phyloP scores from a whole-genome alignment of 495 filamentous ascomycete genomes.

The Lindgomyces ingoldianus region DNA sequence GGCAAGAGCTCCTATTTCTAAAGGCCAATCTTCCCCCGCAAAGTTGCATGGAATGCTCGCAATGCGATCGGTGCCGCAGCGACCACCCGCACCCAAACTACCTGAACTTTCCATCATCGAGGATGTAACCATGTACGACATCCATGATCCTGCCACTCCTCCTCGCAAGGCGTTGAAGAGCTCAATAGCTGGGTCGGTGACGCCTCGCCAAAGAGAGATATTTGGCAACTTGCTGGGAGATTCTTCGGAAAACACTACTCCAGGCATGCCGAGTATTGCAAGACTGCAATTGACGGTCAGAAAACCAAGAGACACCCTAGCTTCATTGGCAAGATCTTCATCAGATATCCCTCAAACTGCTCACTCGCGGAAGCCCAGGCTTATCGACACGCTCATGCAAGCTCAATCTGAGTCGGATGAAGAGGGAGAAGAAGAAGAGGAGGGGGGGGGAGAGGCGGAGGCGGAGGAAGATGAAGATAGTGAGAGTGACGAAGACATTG shows the following conservation, averaged over 20 bases:
- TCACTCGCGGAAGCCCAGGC: constrained; percentile 24
- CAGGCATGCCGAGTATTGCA: constrained; percentile 36
- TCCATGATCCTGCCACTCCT: constrained; percentile 14
- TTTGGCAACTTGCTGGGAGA: constrained; percentile 40
- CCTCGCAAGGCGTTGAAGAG: background rate
- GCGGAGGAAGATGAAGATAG: too few relatives aligned
- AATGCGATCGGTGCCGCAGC: constrained; percentile 20
- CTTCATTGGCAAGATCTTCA: constrained; percentile 31
- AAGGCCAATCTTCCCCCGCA: constrained; percentile 40
- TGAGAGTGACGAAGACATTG: constrained; percentile 29
- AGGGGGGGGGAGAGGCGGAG: too few relatives aligned
- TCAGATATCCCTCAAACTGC: constrained; percentile 38
- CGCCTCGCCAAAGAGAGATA: constrained; percentile 39
- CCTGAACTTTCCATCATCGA: constrained; percentile 20
- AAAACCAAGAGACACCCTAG: background rate
- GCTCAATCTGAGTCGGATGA: constrained; percentile 28
- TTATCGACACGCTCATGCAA: constrained; percentile 41
- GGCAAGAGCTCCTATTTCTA: constrained; percentile 12
- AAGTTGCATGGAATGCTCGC: constrained; percentile 40
- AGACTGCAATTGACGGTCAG: constrained; percentile 36
- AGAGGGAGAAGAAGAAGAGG: too few relatives aligned
- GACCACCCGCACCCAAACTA: constrained; percentile 17
- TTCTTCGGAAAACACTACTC: constrained; percentile 27
- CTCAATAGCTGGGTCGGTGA: constrained; percentile 21
- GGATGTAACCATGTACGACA: constrained; percentile 31